phyloP scores from a whole-genome alignment of 1,139 yeast genomes.

The Zygosaccharomyces sapae region DNA sequence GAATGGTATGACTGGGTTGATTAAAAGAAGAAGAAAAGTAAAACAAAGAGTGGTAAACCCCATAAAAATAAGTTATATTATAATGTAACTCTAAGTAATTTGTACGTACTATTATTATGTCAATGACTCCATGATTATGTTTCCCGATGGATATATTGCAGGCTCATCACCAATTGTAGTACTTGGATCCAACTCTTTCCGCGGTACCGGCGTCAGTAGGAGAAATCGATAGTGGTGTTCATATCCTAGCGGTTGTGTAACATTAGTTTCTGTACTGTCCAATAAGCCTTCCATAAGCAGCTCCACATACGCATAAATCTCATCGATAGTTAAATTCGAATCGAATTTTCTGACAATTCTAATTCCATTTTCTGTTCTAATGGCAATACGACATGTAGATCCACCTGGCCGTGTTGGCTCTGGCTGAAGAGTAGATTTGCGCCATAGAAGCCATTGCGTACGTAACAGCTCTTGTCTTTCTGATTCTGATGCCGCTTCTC shows the following conservation, averaged over 20 bases:
- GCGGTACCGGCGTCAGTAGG: slow-evolving; percentile 55
- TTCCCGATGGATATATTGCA: slow-evolving; percentile 58
- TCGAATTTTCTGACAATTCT: slow-evolving; percentile 49
- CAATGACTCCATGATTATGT: slow-evolving; percentile 47
- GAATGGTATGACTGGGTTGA: slow-evolving; percentile 54
- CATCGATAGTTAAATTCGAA: slow-evolving; percentile 46
- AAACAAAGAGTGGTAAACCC: slow-evolving; percentile 26
- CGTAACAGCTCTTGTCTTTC: slow-evolving; percentile 27
- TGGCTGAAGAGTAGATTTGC: slow-evolving; percentile 40
- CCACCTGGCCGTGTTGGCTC: slow-evolving; percentile 36
- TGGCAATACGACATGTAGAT: slow-evolving; percentile 49
- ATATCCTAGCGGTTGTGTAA: slow-evolving; percentile 40
- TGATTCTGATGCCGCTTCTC: slow-evolving; percentile 31
- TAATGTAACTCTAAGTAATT: background rate
- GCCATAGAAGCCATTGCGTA: slow-evolving; percentile 46
- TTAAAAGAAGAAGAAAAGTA: slow-evolving; percentile 60
- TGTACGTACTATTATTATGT: background rate
- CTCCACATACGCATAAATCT: slow-evolving; percentile 59
- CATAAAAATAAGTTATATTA: slow-evolving; percentile 8
- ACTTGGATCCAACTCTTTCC: slow-evolving; percentile 41
- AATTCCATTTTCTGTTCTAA: slow-evolving; percentile 51
- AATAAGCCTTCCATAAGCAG: slow-evolving; percentile 37
- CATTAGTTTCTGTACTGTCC: slow-evolving; percentile 22
- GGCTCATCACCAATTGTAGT: slow-evolving; percentile 41
- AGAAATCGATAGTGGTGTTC: slow-evolving; percentile 45